Evolutionary conservation across 768 basidiomycete genomes (phyloP).

Genomic region (Suillus paluster): DNA sequence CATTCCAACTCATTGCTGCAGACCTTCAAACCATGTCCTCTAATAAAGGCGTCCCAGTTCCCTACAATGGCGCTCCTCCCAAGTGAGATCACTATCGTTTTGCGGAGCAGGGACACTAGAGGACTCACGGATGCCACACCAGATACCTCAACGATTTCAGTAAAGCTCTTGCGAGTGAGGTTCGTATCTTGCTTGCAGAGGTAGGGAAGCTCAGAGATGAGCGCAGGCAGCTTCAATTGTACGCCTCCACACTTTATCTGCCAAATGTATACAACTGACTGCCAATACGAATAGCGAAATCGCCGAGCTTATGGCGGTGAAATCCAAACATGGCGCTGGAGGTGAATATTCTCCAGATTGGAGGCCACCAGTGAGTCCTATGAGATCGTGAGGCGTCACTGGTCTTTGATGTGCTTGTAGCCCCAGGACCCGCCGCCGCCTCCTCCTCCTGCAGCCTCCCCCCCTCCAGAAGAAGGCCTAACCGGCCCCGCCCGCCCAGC

Average conservation of each 20-base stretch:
- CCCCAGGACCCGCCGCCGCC: conserved; percentile 42
- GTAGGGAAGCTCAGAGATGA: conserved; percentile 66
- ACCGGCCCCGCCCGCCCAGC: conserved; percentile 61
- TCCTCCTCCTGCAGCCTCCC: conserved; percentile 44
- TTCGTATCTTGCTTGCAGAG: conserved; percentile 63
- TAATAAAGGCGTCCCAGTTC: conserved; percentile 32
- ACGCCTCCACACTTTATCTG: conserved; percentile 17
- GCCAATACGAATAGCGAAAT: conserved; percentile 61
- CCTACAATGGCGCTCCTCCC: conserved; percentile 38
- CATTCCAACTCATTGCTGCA: not conserved
- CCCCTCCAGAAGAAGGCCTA: conserved; percentile 53
- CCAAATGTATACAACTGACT: not conserved
- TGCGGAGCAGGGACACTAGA: conserved; percentile 12
- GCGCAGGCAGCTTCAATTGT: conserved; percentile 61
- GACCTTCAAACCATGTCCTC: conserved; percentile 31
- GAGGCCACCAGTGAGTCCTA: conserved; percentile 56
- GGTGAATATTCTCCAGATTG: conserved; percentile 81
- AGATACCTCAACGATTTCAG: conserved; percentile 65
- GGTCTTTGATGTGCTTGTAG: conserved; percentile 18
- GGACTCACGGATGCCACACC: conserved; percentile 5
- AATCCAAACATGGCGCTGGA: conserved; percentile 80
- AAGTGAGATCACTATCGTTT: conserved; percentile 29
- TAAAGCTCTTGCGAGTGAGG: conserved; percentile 63
- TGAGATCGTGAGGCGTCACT: not conserved
- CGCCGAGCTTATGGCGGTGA: conserved; percentile 80